A percentile compares a stretch with the other conserved stretches of the same genome.
Conservation (phyloP, 495 filamentous ascomycete genomes). For the Podospora tetraspora region DNA sequence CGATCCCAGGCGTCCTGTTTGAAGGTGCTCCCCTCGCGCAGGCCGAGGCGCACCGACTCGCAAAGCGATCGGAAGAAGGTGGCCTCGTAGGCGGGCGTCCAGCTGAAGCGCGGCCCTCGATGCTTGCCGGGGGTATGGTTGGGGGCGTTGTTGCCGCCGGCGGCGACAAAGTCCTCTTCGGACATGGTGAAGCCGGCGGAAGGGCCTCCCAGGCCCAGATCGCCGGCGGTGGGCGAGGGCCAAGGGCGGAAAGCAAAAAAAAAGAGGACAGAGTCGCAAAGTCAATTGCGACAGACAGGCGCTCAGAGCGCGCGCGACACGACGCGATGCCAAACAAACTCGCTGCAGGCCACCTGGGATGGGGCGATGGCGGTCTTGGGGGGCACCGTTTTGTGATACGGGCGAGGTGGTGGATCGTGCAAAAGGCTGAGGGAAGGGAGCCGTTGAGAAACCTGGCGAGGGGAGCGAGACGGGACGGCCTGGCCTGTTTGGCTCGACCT, state of each 20-base stretch:
- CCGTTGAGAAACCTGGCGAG: no score
- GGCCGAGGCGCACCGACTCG: constrained; percentile 44
- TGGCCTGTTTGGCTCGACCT: not conserved
- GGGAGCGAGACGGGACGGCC: not conserved
- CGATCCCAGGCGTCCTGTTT: constrained; percentile 50
- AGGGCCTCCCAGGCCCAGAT: not conserved
- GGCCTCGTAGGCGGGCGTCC: constrained; percentile 44
- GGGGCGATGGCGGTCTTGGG: not conserved
- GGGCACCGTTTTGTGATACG: not conserved
- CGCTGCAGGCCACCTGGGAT: not conserved
- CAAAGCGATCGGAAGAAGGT: constrained; percentile 48
- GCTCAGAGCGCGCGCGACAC: not conserved
- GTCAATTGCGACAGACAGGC: not conserved
- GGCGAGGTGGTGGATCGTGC: not conserved
- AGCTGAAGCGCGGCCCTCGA: constrained; percentile 47
- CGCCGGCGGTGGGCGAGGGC: not conserved
- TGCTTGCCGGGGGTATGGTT: constrained; percentile 31
- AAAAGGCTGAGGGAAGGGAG: not conserved
- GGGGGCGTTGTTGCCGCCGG: constrained; percentile 13
- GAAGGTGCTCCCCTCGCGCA: constrained; percentile 48
- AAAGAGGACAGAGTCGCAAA: not conserved
- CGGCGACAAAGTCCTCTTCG: constrained; percentile 29
- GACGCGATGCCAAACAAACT: not conserved
- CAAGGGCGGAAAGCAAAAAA: not conserved
- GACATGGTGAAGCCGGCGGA: constrained; percentile 22